Conservation (phyloP, 75 land plant species). For the Adiantum capillusveneris region DNA sequence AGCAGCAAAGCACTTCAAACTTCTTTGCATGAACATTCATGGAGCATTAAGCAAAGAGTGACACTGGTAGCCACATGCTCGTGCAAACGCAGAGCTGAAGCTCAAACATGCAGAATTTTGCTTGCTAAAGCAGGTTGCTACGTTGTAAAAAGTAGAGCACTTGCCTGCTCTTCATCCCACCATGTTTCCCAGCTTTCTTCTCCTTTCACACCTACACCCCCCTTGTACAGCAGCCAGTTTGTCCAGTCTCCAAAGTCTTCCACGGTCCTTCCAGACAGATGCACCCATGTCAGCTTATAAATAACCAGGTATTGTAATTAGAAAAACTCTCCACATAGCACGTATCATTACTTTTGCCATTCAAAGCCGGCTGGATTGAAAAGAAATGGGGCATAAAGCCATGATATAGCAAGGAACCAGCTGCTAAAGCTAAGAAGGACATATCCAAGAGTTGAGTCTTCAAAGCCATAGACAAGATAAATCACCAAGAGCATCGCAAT, state of each 20-base stretch:
- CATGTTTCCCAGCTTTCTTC: constrained; percentile 98
- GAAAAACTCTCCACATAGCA: no score
- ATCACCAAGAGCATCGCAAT: constrained; percentile 25
- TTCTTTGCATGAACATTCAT: no score
- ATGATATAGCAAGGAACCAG: constrained; percentile 92
- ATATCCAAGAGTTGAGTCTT: constrained; percentile 39
- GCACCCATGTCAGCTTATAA: constrained; percentile 4
- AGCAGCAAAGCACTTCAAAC: no score
- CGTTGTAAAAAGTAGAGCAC: no score
- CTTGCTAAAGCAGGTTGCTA: no score
- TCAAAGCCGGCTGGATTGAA: constrained; percentile 99
- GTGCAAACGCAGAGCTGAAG: no score
- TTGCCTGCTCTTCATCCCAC: constrained; percentile 99
- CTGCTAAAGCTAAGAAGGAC: constrained; percentile 78
- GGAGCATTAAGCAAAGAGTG: no score
- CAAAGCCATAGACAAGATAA: constrained; percentile 38
- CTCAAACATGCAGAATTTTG: no score
- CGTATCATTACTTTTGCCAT: constrained; percentile 84
- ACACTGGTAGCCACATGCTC: no score
- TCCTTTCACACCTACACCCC: constrained; percentile 88
- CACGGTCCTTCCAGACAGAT: constrained; percentile 98
- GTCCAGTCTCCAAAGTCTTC: constrained; percentile 99
- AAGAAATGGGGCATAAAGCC: constrained; percentile 96
- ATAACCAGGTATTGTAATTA: no score
- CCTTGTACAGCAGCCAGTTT: constrained; percentile 89